Percentiles rank a stretch among this genome's conserved stretches.
phyloP scores from a whole-genome alignment of 768 basidiomycete genomes.

The Boletus rufocinnamomeus region DNA sequence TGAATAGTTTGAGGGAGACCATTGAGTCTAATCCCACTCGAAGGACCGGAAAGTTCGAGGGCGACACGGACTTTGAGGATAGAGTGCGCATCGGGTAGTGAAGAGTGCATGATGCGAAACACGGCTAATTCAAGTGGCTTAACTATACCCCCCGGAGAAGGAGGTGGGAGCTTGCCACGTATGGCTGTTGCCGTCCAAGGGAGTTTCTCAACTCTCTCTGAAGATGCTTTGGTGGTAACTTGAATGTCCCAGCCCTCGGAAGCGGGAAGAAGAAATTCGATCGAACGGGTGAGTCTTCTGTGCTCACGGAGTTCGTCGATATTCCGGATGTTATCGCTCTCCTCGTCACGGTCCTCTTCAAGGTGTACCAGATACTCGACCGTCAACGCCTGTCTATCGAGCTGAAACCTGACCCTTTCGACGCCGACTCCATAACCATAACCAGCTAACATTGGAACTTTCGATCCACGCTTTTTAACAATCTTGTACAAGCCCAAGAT shows the following conservation, averaged over 20 bases:
- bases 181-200: constrained; percentile 72
- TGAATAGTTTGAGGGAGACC: constrained; percentile 74
- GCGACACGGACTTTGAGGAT: constrained; percentile 78
- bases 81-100: constrained; percentile 70
- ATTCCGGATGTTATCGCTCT: constrained; percentile 37
- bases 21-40: constrained; percentile 81
- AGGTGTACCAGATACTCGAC: constrained; percentile 84
- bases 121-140: constrained; percentile 52
- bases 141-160: constrained; percentile 33
- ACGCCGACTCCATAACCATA: constrained; percentile 84
- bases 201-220: constrained; percentile 66
- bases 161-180: constrained; percentile 40
- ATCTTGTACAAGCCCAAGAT: constrained; percentile 77
- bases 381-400: constrained; percentile 79
- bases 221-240: constrained; percentile 71
- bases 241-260: constrained; percentile 87
- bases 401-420: constrained; percentile 76
- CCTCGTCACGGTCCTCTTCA: constrained; percentile 45
- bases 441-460: constrained; percentile 71
- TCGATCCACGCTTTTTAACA: constrained; percentile 72
- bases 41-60: constrained; percentile 78
- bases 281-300: constrained; percentile 67
- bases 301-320: constrained; percentile 73
- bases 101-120: constrained; percentile 71
- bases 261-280: constrained; percentile 80